Conservation (phyloP, 176 grass and related monocot genomes). For the Juncus inflexus region DNA sequence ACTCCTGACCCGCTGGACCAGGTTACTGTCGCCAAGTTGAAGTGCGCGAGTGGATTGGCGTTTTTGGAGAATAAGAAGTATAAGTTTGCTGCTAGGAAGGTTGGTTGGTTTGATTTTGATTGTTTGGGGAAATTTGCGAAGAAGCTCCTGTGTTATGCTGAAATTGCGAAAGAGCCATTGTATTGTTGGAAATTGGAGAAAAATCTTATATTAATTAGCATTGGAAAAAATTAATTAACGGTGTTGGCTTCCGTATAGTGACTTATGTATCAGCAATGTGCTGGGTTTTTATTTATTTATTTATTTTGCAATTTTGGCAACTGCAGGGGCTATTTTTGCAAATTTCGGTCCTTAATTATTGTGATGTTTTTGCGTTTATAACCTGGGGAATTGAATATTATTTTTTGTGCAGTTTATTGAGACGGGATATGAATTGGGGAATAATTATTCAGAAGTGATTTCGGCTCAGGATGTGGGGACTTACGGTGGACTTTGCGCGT, state of each 20-base stretch:
- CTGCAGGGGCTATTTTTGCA: background rate
- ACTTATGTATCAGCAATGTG: too few species aligned
- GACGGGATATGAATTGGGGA: constrained; percentile 84
- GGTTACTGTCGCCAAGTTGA: constrained; percentile 50
- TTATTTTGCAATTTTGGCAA: too few species aligned
- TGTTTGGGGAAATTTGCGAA: background rate
- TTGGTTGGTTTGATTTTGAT: constrained; percentile 27
- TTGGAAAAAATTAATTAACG: too few species aligned
- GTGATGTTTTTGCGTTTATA: background rate
- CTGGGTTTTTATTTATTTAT: too few species aligned
- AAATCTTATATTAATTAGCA: background rate
- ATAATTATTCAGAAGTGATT: constrained; percentile 88
- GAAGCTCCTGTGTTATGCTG: too few species aligned
- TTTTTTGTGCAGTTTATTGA: constrained; percentile 64
- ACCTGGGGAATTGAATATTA: background rate
- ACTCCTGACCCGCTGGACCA: constrained; percentile 53
- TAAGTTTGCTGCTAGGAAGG: constrained; percentile 93
- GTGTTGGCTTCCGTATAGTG: too few species aligned
- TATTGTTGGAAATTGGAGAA: too few species aligned
- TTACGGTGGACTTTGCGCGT: constrained; percentile 91
- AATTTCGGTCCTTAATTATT: background rate
- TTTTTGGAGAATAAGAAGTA: constrained; percentile 90
- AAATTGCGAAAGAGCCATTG: too few species aligned
- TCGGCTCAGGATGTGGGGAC: constrained; percentile 94
- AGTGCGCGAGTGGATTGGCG: constrained; percentile 77